Conservation (phyloP, 1,284 basidiomycete genomes). For the Afroboletus lepidellus region DNA sequence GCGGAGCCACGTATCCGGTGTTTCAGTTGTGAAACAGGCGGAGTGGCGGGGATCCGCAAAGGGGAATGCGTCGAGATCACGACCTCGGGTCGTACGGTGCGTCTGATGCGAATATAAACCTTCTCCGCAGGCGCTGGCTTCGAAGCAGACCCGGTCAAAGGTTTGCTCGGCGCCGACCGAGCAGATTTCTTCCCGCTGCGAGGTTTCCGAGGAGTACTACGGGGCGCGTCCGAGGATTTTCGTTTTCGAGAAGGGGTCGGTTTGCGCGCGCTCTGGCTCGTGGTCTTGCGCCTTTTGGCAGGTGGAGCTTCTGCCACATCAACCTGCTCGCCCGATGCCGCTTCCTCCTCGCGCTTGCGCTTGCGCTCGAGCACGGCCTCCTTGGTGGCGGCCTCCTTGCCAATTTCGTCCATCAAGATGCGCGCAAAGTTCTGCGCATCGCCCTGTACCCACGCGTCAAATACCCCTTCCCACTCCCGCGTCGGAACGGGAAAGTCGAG, state of each 20-base stretch:
- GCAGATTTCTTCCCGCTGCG: slow-evolving; percentile 20
- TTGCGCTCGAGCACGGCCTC: slow-evolving; percentile 52
- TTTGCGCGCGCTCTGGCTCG: slow-evolving; percentile 13
- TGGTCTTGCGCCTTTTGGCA: slow-evolving; percentile 28
- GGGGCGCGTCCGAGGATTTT: slow-evolving; percentile 26
- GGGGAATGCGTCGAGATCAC: slow-evolving; percentile 15
- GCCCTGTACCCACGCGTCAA: slow-evolving; percentile 89
- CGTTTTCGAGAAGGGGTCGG: slow-evolving; percentile 20
- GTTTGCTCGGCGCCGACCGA: slow-evolving; percentile 20
- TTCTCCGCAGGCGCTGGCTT: slow-evolving; percentile 27
- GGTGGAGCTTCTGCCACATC: slow-evolving; percentile 18
- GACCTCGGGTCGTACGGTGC: slow-evolving; percentile 22
- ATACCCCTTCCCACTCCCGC: slow-evolving; percentile 87
- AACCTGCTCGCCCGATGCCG: slow-evolving; percentile 11
- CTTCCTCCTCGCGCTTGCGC: slow-evolving; percentile 46
- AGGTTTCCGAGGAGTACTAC: slow-evolving; percentile 33
- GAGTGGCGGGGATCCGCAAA: slow-evolving; percentile 18
- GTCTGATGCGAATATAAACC: slow-evolving; percentile 26
- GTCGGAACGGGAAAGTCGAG: slow-evolving; percentile 86
- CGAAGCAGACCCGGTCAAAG: slow-evolving; percentile 17
- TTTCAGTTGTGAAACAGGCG: slow-evolving; percentile 25
- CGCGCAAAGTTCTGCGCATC: slow-evolving; percentile 81
- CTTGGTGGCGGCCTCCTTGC: slow-evolving; percentile 49
- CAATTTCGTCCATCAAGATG: slow-evolving; percentile 55
- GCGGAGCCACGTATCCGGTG: slow-evolving; percentile 18